Evolutionary conservation across 169 alveolate species (phyloP), one percentile per base, ranked within the genome.

Genomic region (Cryptosporidium bovis): DNA sequence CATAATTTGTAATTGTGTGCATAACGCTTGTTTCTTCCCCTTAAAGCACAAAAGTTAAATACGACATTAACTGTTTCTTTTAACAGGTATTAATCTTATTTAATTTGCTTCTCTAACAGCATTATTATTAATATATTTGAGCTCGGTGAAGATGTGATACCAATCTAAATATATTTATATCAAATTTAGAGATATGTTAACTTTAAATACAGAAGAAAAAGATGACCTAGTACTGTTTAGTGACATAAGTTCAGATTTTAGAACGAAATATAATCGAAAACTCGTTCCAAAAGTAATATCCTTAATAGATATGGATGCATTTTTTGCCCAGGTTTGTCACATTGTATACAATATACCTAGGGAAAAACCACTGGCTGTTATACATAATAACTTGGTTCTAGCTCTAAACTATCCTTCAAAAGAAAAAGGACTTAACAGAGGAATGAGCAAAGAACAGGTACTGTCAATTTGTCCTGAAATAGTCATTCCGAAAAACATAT

Each of bases 271-370:
- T 15, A 40, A 77, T 12, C 71, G 27, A 2, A 62, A 56, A 36
- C 58, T 77, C 56, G 71, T 77, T 7, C 85, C 85, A 3, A 77
- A 64, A 77, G 29, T 77, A 2, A 40, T 77, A 3, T 33, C 85
- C 53, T 20, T 77, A 46, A 48, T 77, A 20, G 85, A 77, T 44
- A 77, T 77, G 85, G 85, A 77, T 40, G 85, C 85, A 29, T 77
- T 77, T 48, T 77, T 77, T 77, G 71, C 85, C 34, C 85, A 77
- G 40, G 85, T 77, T 16, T 62, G 64, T 44, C 85, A 77, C 55
- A 60, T 58, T 13, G 64, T 33, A 46, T 77, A 27, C 40, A 48
- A 77, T 36, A 62, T 77, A 60, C 85, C 85, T 2, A 29, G 71
- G 44, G 85, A 77, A 36, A 77, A 77, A 29, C 85, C 85, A 20